Evolutionary conservation across 148 eudicot genomes (phyloP), one percentile per base, ranked within the genome.

Genomic region (Selenicereus undatus): DNA sequence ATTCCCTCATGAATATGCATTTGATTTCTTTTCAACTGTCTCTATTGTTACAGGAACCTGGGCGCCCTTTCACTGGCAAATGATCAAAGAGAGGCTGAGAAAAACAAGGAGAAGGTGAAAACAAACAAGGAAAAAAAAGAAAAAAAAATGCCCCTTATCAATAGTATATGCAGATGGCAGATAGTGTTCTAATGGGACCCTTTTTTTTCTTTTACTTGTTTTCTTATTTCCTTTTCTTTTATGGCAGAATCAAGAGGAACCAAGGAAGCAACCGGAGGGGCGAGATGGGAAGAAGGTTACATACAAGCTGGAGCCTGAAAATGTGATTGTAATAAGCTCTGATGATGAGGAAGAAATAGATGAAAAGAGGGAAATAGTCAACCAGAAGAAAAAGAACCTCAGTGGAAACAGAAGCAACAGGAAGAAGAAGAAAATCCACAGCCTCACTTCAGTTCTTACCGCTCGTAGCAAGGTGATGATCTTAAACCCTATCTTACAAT

Each of bases 381-480:
- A 74, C 65, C 85, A 83, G 72, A 84, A 85, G 86, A 83, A 79
- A 21, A 83, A 72, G 64, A 65, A 11, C 60, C 60, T 83, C 9
- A 84, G 71, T 81, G 87, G 76, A 77, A 89, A 76, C 75, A 82
- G 75, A 73, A 80, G 62, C 29, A 64, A 76, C 36, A 35, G 78
- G 36, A 81, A 81, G 83, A 88, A 88, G 84, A 90, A 84, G 86
- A 77, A 76, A 73, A 78, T 71, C 7, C 84, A 83, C 45, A 82
- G 92, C 71, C 83, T 92, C 20, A 92, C 90, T 76, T 85, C 88
- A 0, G 86, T 87, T 29, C 97, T 94, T 64, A 89, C 90, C 24
- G 95, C 97, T 30, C 82, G 98, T 62, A 92, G 98, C 87, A 90
- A 92, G 92, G 97, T 89, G 27, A 64, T 22, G 27, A 64, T 64